phyloP scores from a whole-genome alignment of 2,329 filamentous ascomycete species.

The Chaetomium strumarium region DNA sequence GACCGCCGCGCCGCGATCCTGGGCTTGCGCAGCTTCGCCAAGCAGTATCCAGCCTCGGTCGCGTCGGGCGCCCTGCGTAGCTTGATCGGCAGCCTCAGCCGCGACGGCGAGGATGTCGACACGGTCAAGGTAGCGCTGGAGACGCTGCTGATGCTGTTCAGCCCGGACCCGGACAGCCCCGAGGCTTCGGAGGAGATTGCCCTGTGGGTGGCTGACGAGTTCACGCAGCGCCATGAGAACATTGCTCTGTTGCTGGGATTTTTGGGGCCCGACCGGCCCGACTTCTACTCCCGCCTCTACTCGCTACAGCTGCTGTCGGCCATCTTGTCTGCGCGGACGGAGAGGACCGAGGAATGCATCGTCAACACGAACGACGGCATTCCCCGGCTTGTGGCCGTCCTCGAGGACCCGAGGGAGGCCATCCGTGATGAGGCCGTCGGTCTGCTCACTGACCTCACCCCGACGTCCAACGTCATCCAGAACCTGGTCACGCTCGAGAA shows the following conservation, averaged over 20 bases:
- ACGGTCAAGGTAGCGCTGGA: conserved; percentile 93
- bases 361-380: conserved; percentile 84
- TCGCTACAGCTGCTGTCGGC: conserved; percentile 83
- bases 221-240: conserved; percentile 96
- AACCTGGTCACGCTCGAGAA: conserved; percentile 95
- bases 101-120: conserved; percentile 91
- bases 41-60: conserved; percentile 92
- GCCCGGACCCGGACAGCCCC: conserved; percentile 62
- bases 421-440: conserved; percentile 81
- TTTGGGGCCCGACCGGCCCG: conserved; percentile 74
- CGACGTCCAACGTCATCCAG: conserved; percentile 80
- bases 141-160: conserved; percentile 90
- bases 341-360: conserved; percentile 91
- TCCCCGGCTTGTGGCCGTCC: conserved; percentile 71
- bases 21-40: conserved; percentile 90
- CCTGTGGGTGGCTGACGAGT: conserved; percentile 94
- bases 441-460: conserved; percentile 84
- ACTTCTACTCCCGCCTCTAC: conserved; percentile 90
- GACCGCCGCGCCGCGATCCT: conserved; percentile 90
- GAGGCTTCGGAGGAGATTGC: conserved; percentile 96
- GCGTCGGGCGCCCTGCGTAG: conserved; percentile 87
- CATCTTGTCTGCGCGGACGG: conserved; percentile 77
- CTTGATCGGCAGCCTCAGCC: conserved; percentile 76
- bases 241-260: conserved; percentile 86
- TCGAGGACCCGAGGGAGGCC: conserved; percentile 82